Evolutionary conservation across 371 early-diverging fungal genomes (phyloP), one percentile per base, ranked within the genome.

Genomic region (Entomophthora muscae): DNA sequence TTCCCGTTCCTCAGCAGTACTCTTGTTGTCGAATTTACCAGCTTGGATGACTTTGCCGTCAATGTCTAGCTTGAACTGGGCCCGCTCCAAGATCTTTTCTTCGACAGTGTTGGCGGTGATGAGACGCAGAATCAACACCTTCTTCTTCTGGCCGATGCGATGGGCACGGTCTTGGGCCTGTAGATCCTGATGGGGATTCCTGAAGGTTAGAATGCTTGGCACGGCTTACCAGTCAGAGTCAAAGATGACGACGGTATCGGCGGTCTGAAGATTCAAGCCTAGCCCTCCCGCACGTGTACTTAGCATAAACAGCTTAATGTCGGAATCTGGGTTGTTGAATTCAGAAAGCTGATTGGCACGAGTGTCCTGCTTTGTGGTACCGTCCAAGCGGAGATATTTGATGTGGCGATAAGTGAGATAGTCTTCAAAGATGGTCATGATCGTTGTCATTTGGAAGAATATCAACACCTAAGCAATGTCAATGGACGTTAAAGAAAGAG

Each of bases 141-240:
- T 98, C 68, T 96, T 97, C 28, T 90, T 99, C 75, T 99, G 99
- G n/a, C 99, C 99, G 69, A 99, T 98, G 73, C 99, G 89, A 79
- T 99, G 99, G 0, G 99, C 99, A 71, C 99, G 91, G 75, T 98
- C 99, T 75, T 98, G 99, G 0, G 99, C 99, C 80, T 99, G 99
- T 52, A 98, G 77, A 78, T 99, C 99, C 67, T 92, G 93, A 69
- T 97, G 95, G 24, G 99, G 99, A 71, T 99, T 99, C 88, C 80
- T 77, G 53, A 22, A 61, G 52, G 3, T 24, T 55, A 24, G 28
- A 26, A 17, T 55, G 28, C 22, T 52, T 24, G 53, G 33, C 10
- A 21, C 5, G 28, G 31, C 68, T 66, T 71, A 75, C 84, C 99
- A 99, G 72, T 99, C 99, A n/a, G 92, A 91, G 75, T 99, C 99